phyloP scores from a whole-genome alignment of 1,139 yeast genomes.

The Saccharomycopsis hybrid region DNA sequence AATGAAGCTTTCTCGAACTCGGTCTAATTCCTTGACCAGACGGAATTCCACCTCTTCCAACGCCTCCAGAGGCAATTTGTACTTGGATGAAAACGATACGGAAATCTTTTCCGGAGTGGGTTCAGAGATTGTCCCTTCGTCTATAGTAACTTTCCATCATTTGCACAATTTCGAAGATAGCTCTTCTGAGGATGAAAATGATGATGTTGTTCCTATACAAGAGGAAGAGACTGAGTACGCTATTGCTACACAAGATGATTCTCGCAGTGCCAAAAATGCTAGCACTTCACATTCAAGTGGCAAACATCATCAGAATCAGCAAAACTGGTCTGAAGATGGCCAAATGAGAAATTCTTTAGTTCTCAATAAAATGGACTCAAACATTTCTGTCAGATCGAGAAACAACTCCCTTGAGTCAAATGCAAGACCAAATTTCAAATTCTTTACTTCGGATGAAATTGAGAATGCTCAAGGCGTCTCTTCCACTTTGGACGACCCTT shows the following conservation, averaged over 20 bases:
- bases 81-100: conserved; percentile 29
- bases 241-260: conserved; percentile 17
- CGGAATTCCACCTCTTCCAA: conserved; percentile 15
- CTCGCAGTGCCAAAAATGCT: conserved; percentile 17
- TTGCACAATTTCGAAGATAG: conserved; percentile 42
- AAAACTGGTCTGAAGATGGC: no score
- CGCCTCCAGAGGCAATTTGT: conserved; percentile 6
- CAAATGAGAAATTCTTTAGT: neutral
- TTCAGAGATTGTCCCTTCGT: conserved; percentile 82
- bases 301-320: no score
- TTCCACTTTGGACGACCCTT: conserved; percentile 61
- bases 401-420: conserved; percentile 26
- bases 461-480: conserved; percentile 80
- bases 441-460: conserved; percentile 77
- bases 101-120: conserved; percentile 92
- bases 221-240: no score
- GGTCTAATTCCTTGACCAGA: conserved; percentile 17
- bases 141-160: conserved; percentile 84
- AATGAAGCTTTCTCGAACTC: conserved; percentile 14
- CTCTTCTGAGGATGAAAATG: conserved; percentile 29
- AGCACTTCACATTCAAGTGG: no score
- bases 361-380: conserved; percentile 5
- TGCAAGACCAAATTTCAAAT: conserved; percentile 44
- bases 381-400: conserved; percentile 26
- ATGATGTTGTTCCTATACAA: no score